Evolutionary conservation across 805 yeast species (phyloP), one percentile per base, ranked within the genome.

Genomic region (Candida sonorensis): DNA sequence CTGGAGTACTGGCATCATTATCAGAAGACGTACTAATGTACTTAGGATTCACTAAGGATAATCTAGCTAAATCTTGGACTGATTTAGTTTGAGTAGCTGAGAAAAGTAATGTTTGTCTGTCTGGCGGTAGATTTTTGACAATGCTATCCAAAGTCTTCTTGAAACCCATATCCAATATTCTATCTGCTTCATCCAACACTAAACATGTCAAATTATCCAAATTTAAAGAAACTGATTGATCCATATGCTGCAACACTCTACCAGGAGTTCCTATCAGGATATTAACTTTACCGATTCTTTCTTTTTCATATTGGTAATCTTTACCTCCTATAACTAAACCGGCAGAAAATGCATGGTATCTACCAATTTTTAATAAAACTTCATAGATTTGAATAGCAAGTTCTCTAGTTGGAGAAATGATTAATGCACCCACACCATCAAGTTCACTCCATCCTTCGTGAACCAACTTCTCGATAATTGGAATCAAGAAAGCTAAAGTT

Each of bases 291-390:
- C 80, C 71, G 7, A 87, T 73, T 52, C 97, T 72, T 32, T 84
- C 95, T 40, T 74, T 72, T 55, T 87, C 97, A 45, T 69, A 82
- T 38, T 74, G 72, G 19, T 82, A 81, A 51, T 86, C 95, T 52
- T 88, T 86, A 23, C 97, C 97, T 30, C 97, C 97, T 48, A 88
- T 87, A 9, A 88, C 90, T 38, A 87, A 64, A 37, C 95, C 96
- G 1, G 95, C 95, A 6, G 94, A 81, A 38, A 87, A 79, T 3
- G 76, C 61, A 44, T 78, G 79, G 44, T 73, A 66, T 27, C 77
- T 72, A 15, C 96, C 97, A 33, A 87, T 77, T 45, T 78, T 81
- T n/a, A 78, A 65, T 38, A 87, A 59, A 4, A 87, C 96, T 49
- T 86, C 94, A 48, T 87, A 87, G 17, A 81, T 87, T 59, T 87